phyloP scores from a whole-genome alignment of 176 grass and related monocot genomes.

The Aegilops umbellulata region DNA sequence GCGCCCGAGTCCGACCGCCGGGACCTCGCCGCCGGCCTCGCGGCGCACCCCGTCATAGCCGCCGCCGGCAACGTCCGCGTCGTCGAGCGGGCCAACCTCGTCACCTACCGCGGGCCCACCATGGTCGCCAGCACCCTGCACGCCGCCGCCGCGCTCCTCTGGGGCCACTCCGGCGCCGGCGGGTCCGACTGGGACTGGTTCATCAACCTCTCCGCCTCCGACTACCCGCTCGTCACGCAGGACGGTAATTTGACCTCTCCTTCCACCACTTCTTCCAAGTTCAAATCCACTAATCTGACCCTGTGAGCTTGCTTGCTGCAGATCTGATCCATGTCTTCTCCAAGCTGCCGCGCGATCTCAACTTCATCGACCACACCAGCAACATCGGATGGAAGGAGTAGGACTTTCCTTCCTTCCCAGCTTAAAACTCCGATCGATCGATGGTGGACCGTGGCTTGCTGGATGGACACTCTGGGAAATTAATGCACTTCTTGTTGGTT shows the following conservation, averaged over 20 bases:
- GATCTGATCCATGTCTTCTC: slow-evolving; percentile 72
- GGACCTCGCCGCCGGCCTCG: slow-evolving; percentile 22
- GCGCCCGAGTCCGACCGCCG: slow-evolving; percentile 40
- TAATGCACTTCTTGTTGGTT: background rate
- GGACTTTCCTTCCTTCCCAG: background rate
- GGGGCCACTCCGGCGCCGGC: slow-evolving; percentile 14
- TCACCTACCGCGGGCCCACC: slow-evolving; percentile 59
- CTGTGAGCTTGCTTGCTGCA: slow-evolving; percentile 14
- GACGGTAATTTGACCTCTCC: no score
- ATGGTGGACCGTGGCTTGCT: no score
- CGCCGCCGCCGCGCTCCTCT: slow-evolving; percentile 49
- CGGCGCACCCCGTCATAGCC: slow-evolving; percentile 23
- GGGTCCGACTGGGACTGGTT: slow-evolving; percentile 53
- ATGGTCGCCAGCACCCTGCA: slow-evolving; percentile 75
- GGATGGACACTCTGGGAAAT: background rate
- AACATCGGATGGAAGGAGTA: slow-evolving; percentile 69
- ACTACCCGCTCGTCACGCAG: slow-evolving; percentile 65
- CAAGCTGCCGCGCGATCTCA: slow-evolving; percentile 55
- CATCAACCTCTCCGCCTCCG: slow-evolving; percentile 60
- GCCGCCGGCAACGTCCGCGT: slow-evolving; percentile 43
- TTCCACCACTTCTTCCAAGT: no score
- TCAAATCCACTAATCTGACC: no score
- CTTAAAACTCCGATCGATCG: no score
- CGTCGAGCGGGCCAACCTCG: slow-evolving; percentile 50
- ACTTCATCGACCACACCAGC: slow-evolving; percentile 67